Evolutionary conservation across 345 rosid genomes (phyloP).

Genomic region (Microcos paniculata): DNA sequence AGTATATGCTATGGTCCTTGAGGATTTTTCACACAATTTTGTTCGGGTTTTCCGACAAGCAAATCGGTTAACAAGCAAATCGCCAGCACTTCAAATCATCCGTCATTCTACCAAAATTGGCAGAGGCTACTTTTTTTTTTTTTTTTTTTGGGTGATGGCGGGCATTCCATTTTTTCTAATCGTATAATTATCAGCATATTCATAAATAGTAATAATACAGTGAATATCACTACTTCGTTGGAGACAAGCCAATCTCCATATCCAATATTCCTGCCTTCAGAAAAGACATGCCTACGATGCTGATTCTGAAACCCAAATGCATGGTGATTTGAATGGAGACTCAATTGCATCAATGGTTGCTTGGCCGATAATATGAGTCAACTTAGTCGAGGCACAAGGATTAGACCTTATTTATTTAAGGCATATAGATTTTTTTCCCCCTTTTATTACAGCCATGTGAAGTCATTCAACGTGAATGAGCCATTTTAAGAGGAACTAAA

Average conservation of each 20-base stretch:
- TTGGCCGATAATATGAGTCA: neutral
- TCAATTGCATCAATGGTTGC: neutral
- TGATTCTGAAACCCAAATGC: neutral
- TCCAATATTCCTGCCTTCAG: neutral
- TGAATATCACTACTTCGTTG: neutral
- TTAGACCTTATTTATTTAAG: neutral
- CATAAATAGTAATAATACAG: neutral
- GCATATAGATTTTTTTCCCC: neutral
- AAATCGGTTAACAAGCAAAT: neutral
- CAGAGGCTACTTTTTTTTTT: neutral
- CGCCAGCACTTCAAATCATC: neutral
- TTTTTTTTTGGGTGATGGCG: neutral
- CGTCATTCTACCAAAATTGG: neutral
- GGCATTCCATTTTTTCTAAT: neutral
- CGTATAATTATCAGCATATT: neutral
- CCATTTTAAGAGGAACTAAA: neutral
- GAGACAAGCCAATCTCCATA: conserved; percentile 12
- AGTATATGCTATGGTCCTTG: conserved; percentile 7
- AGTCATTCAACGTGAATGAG: neutral
- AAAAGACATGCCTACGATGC: neutral
- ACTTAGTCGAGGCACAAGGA: neutral
- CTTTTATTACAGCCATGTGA: neutral
- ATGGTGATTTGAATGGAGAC: conserved; percentile 6
- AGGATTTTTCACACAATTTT: neutral
- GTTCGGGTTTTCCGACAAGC: neutral